Percentiles rank a stretch among this genome's conserved stretches.
Evolutionary conservation across 192 early-diverging fungal genomes (phyloP).

Genomic region (Diversispora epigaea): DNA sequence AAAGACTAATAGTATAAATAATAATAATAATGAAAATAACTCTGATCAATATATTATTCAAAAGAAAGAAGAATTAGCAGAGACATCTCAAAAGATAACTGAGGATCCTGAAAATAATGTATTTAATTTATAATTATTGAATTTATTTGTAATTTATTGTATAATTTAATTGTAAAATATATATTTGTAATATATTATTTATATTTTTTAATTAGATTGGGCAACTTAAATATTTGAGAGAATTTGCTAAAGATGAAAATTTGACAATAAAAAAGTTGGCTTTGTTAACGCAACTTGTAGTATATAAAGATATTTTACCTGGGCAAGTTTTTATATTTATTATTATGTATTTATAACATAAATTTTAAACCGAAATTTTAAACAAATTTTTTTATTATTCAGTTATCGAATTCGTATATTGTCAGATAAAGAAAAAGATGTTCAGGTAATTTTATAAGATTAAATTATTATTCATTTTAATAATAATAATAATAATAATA

Average conservation of each 20-base stretch:
- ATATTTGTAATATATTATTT: background rate
- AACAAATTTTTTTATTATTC: background rate
- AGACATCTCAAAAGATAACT: conserved; percentile 73
- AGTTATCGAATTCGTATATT: conserved; percentile 87
- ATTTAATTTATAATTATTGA: background rate
- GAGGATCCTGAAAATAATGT: conserved; percentile 81
- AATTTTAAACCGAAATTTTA: background rate
- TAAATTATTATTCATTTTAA: background rate
- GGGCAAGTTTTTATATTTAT: conserved; percentile 43
- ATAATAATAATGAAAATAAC: conserved; percentile 36
- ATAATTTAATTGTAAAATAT: conserved; percentile 16
- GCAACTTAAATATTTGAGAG: conserved; percentile 66
- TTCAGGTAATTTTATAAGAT: conserved; percentile 11
- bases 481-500: background rate
- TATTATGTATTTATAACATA: background rate
- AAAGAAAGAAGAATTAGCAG: conserved; percentile 80
- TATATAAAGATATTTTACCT: conserved; percentile 94
- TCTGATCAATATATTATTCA: conserved; percentile 58
- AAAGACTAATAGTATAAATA: conserved; percentile 33
- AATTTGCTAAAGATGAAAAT: conserved; percentile 65
- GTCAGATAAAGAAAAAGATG: conserved; percentile 75
- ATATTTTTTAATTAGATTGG: conserved; percentile 42
- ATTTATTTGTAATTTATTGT: background rate
- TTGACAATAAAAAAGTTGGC: conserved; percentile 69
- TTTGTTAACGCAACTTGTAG: conserved; percentile 83